phyloP scores from a whole-genome alignment of 2,329 filamentous ascomycete genomes.

The Colletotrichum sp. region DNA sequence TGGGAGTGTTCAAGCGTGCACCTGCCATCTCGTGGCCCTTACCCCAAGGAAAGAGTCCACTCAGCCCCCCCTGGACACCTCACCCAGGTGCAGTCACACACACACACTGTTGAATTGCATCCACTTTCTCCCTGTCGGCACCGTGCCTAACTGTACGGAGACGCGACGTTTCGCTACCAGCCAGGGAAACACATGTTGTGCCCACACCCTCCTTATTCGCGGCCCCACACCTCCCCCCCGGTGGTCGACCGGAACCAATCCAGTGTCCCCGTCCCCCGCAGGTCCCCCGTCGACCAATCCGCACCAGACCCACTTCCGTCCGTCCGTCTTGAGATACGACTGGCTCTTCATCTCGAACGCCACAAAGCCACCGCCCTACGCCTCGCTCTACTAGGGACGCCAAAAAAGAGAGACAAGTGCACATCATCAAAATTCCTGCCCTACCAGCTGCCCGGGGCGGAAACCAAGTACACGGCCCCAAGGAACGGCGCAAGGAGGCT shows the following conservation, averaged over 20 bases:
- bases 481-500: not conserved
- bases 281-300: not conserved
- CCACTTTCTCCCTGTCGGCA: conserved; percentile 10
- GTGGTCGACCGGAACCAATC: not conserved
- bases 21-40: not conserved
- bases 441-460: not conserved
- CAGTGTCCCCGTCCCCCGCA: not conserved
- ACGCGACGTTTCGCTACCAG: conserved; percentile 11
- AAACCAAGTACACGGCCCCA: not conserved
- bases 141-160: not conserved
- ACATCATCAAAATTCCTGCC: not conserved
- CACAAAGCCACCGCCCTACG: not conserved
- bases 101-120: not conserved
- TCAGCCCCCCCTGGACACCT: not conserved
- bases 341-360: not conserved
- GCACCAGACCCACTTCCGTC: not conserved
- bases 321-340: not conserved
- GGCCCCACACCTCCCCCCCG: not conserved
- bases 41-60: not conserved
- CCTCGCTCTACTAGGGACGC: not conserved
- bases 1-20: not conserved
- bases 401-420: not conserved
- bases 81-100: not conserved
- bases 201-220: not conserved
- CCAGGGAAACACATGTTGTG: not conserved